These are phyloP conservation scores for Chrysoporthe cubensis DNA, from an alignment of 2,329 filamentous ascomycete genomes.

Conservation along the genomic window DNA sequence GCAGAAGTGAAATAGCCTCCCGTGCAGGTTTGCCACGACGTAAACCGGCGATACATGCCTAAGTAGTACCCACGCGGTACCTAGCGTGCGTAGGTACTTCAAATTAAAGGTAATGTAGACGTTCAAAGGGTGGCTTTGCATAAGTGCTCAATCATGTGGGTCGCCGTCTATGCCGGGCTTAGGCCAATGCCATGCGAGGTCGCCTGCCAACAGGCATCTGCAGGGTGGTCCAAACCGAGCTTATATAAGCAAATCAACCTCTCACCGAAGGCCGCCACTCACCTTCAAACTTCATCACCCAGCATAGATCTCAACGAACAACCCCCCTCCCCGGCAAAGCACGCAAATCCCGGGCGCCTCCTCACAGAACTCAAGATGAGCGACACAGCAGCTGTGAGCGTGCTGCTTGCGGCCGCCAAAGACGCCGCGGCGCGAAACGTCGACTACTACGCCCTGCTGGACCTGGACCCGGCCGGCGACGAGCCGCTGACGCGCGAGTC, in stretches of 20 bases:
- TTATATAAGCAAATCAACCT: constrained; percentile 17
- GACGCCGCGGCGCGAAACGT: constrained; percentile 64
- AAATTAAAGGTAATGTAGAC: too few relatives aligned
- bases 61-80: too few relatives aligned
- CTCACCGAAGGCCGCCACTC: background rate
- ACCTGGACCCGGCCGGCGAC: constrained; percentile 54
- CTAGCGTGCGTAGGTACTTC: too few relatives aligned
- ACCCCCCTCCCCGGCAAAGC: background rate
- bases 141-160: too few relatives aligned
- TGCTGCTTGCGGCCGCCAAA: constrained; percentile 57
- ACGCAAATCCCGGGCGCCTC: background rate
- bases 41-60: background rate
- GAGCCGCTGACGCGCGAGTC: constrained; percentile 67
- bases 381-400: constrained; percentile 40
- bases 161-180: too few relatives aligned
- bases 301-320: background rate
- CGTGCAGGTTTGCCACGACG: too few relatives aligned
- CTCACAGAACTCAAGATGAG: constrained; percentile 14
- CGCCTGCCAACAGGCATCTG: background rate
- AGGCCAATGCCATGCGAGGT: background rate
- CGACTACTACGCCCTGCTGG: constrained; percentile 80
- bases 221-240: background rate
- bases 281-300: background rate
- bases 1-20: too few relatives aligned
- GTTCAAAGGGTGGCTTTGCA: too few relatives aligned